A percentile compares a stretch with the other conserved stretches of the same genome.
Conservation (phyloP, 345 rosid genomes). For the Erucastrum elatum region DNA sequence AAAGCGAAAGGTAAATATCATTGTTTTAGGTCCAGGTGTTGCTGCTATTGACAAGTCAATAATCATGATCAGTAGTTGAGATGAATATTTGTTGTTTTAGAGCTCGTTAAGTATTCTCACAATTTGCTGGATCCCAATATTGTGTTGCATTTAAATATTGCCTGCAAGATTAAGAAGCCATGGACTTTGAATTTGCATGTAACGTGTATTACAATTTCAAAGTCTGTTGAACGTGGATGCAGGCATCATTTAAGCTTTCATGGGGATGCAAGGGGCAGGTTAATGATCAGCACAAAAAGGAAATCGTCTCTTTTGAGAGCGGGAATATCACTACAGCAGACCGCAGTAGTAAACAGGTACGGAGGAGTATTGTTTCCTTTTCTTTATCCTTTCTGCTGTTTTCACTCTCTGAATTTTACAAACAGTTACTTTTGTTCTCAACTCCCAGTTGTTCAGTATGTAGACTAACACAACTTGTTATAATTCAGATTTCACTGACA, state of each 20-base stretch:
- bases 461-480: conserved; percentile 35
- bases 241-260: conserved; percentile 98
- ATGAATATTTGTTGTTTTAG: neutral
- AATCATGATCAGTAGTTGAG: neutral
- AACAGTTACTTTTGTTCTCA: neutral
- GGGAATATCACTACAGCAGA: conserved; percentile 89
- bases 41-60: neutral
- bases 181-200: neutral
- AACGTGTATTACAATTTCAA: neutral
- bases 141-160: neutral
- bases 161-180: neutral
- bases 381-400: neutral
- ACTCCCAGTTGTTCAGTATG: conserved; percentile 1
- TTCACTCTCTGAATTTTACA: neutral
- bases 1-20: conserved; percentile 69
- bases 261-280: conserved; percentile 89
- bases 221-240: conserved; percentile 30
- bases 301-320: conserved; percentile 90
- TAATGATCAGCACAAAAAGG: conserved; percentile 91
- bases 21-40: neutral
- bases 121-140: conserved; percentile 14
- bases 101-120: neutral
- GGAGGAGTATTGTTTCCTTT: neutral
- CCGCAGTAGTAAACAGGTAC: conserved; percentile 94
- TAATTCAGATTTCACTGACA: conserved; percentile 81